Evolutionary conservation across 2,329 filamentous ascomycete genomes (phyloP), one percentile per base, ranked within the genome.

Genomic region (Ciborinia camelliae): DNA sequence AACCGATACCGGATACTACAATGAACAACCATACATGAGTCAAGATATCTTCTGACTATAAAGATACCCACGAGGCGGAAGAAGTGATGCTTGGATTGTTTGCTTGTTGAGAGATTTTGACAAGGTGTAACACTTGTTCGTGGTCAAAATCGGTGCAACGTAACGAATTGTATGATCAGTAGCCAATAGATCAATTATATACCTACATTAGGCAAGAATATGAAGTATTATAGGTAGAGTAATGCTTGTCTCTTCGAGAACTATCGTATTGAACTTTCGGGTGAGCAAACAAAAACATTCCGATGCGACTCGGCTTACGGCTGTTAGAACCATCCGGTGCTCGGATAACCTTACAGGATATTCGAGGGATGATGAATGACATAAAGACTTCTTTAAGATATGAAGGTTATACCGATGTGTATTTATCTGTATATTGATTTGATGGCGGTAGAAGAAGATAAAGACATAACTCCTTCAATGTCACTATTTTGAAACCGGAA

Each of bases 261-360:
- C 55, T 45, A 32, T 35, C 41, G 28, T 45, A 47, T 12, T 15
- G 30, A 47, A 47, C 28, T 35, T 47, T 32, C 55, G 30, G 30
- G n/a, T 59, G 41, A 59, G 55, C 55, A 47, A 47, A 37, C 55
- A 47, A 58, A 59, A 58, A 59, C n/a, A 59, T 47, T 47, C 30
- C 41, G 20, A 47, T 26, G 15, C n/a, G 28, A 59, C 41, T 59
- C n/a, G 55, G 41, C n/a, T 23, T 32, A 32, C 23, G n/a, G 43
- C n/a, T 35, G 18, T 26, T 47, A n/a, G 14, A 18, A 35, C 43
- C n/a, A 14, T 37, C 41, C 55, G 28, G 28, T 35, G 26, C 12
- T 32, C 55, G 55, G 55, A 47, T 26, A 35, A 23, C 2, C 30
- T 18, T 20, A 35, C 3, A 58, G 28, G 10, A 3, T 32, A n/a